These are phyloP conservation scores for Boletus barrowsii DNA, from an alignment of 768 basidiomycete genomes.

Conservation along the genomic window DNA sequence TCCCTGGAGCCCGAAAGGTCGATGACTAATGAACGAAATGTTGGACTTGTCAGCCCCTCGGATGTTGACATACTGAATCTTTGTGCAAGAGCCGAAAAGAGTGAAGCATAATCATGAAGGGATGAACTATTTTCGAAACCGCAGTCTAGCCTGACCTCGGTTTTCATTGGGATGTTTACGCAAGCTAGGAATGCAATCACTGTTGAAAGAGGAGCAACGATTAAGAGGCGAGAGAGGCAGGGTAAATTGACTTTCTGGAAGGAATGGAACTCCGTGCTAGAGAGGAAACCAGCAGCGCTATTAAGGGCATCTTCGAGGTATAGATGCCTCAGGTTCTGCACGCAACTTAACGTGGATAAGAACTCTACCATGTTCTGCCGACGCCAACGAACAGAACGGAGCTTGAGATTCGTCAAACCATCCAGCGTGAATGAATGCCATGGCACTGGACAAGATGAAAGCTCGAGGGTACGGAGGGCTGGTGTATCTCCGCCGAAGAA, in stretches of 20 bases:
- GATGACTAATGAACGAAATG: background rate
- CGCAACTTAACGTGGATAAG: slow-evolving; percentile 8
- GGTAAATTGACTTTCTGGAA: background rate
- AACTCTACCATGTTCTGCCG: slow-evolving; percentile 31
- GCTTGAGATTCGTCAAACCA: slow-evolving; percentile 34
- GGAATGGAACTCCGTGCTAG: too few species aligned
- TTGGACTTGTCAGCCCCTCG: background rate
- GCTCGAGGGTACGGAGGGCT: background rate
- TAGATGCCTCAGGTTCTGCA: slow-evolving; percentile 27
- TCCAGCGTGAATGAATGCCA: background rate
- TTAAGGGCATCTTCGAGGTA: slow-evolving; percentile 34
- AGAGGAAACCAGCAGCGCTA: background rate
- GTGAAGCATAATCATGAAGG: background rate
- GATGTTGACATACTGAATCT: background rate
- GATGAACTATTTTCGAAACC: background rate
- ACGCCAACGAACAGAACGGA: slow-evolving; percentile 25
- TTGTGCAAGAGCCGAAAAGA: background rate
- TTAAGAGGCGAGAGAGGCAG: too few species aligned
- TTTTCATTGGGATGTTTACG: background rate
- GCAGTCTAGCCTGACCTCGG: too few species aligned
- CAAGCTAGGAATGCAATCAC: too few species aligned
- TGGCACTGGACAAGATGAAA: background rate
- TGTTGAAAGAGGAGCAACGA: too few species aligned
- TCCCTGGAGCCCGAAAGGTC: too few species aligned
- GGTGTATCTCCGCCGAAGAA: background rate